phyloP scores from a whole-genome alignment of 176 grass and related monocot species.

The Carex myosuroides region DNA sequence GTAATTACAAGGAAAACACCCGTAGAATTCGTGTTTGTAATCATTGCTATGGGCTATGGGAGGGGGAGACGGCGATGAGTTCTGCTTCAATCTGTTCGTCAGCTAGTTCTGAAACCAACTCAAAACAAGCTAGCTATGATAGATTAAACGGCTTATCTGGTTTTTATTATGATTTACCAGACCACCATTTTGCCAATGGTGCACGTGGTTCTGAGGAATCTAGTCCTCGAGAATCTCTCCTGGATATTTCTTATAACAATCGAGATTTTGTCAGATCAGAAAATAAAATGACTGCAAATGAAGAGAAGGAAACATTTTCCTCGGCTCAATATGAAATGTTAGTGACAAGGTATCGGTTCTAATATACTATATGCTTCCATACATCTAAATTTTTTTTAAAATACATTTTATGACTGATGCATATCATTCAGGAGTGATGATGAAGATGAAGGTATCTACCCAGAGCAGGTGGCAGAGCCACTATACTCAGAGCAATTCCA shows the following conservation, averaged over 20 bases:
- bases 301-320: slow-evolving; percentile 51
- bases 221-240: slow-evolving; percentile 33
- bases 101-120: neutral
- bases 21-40: slow-evolving; percentile 70
- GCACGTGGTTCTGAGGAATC: slow-evolving; percentile 30
- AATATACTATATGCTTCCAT: neutral
- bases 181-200: neutral
- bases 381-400: neutral
- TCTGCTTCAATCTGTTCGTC: neutral
- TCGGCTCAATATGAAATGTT: slow-evolving; percentile 49
- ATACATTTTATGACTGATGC: neutral
- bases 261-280: slow-evolving; percentile 40
- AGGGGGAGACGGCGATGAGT: slow-evolving; percentile 41
- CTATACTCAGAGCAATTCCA: slow-evolving; percentile 30
- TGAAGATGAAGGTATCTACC: slow-evolving; percentile 46
- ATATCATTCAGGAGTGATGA: slow-evolving; percentile 63
- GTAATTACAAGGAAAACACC: slow-evolving; percentile 36
- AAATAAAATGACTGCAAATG: slow-evolving; percentile 40
- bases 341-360: slow-evolving; percentile 52
- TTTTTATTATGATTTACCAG: neutral
- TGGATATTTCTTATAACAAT: slow-evolving; percentile 36
- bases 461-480: slow-evolving; percentile 26
- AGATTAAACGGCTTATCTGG: neutral
- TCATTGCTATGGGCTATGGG: slow-evolving; percentile 80
- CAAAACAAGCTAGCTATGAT: neutral